Conservation (phyloP, 352 stramenopile species). For the Phytophthora sp. region DNA sequence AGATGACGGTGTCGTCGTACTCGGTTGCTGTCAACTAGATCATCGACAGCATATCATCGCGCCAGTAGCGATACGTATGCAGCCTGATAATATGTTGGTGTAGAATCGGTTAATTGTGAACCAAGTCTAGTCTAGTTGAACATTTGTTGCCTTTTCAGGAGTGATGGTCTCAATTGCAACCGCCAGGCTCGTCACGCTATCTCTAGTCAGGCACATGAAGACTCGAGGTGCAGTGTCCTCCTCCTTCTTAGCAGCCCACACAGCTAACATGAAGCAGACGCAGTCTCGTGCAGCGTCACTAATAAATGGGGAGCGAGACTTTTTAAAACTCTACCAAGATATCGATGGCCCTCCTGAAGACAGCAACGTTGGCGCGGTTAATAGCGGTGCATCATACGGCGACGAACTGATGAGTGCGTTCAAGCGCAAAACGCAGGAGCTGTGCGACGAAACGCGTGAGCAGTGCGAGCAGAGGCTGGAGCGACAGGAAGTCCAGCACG, state of each 20-base stretch:
- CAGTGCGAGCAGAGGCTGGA: slow-evolving; percentile 61
- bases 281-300: slow-evolving; percentile 3
- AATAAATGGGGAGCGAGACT: not conserved
- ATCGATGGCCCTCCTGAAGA: not conserved
- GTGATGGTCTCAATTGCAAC: slow-evolving; percentile 28
- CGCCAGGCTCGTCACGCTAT: not conserved
- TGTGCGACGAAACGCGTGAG: slow-evolving; percentile 61
- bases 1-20: slow-evolving; percentile 30
- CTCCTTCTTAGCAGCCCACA: not conserved
- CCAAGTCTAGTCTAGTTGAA: not conserved
- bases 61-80: slow-evolving; percentile 1
- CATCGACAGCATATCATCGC: not conserved
- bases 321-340: not conserved
- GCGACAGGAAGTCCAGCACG: slow-evolving; percentile 46
- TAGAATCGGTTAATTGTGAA: not conserved
- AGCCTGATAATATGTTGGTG: not conserved
- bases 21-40: slow-evolving; percentile 19
- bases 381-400: slow-evolving; percentile 9
- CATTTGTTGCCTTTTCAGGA: slow-evolving; percentile 22
- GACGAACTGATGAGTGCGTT: slow-evolving; percentile 27
- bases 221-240: not conserved
- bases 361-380: not conserved
- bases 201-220: not conserved
- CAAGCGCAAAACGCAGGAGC: slow-evolving; percentile 49
- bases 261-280: not conserved